These are phyloP conservation scores for Penstemon davidsonii DNA, from an alignment of 257 asterid species.

Conservation along the genomic window DNA sequence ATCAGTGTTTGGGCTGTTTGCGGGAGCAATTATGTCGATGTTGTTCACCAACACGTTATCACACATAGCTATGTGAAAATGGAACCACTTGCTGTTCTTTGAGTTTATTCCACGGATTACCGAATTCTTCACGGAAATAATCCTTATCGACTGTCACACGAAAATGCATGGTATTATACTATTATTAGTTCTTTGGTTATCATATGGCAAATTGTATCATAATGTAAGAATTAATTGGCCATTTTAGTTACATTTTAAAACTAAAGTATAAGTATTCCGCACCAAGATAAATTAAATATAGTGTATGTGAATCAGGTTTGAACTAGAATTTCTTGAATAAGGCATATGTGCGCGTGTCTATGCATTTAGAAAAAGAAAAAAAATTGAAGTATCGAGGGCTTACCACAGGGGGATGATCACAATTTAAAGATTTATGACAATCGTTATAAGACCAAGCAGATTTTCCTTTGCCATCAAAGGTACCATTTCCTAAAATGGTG, in stretches of 20 bases:
- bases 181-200: neutral
- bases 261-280: too few species aligned
- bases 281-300: too few species aligned
- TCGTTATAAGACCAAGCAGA: constrained; percentile 16
- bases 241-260: too few species aligned
- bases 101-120: constrained; percentile 15
- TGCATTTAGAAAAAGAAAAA: neutral
- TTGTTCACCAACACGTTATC: constrained; percentile 9
- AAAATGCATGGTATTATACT: neutral
- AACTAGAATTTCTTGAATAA: too few species aligned
- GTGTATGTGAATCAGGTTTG: too few species aligned
- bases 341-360: too few species aligned
- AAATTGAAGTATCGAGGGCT: neutral
- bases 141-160: constrained; percentile 14
- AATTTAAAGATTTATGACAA: neutral
- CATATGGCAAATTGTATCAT: too few species aligned
- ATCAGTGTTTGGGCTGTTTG: constrained; percentile 43
- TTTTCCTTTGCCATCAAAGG: constrained; percentile 36
- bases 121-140: neutral
- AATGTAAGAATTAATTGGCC: too few species aligned
- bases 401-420: constrained; percentile 10
- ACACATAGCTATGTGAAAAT: neutral
- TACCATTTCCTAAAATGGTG: constrained; percentile 19
- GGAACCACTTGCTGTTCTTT: constrained; percentile 35
- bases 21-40: constrained; percentile 29